Evolutionary conservation across 345 rosid genomes (phyloP), one percentile per base, ranked within the genome.

Genomic region (Eucalyptus shirleyi): DNA sequence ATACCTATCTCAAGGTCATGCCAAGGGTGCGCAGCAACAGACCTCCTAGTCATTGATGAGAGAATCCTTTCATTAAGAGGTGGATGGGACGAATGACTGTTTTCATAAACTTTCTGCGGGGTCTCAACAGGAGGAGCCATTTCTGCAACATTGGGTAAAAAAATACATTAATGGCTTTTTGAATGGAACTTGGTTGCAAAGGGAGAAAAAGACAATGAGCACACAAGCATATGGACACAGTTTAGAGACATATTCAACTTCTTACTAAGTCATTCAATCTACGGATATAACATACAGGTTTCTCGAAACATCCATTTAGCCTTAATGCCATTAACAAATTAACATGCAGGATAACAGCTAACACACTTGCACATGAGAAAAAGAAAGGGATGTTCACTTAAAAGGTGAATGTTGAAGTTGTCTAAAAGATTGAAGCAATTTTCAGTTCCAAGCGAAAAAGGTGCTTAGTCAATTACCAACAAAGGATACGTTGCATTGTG

Each of bases 1-100:
- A 40, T 90, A 93, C 95, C 93, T 69, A 94, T 92, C 90, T 94
- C 95, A 49, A 94, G 95, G 92, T 94, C 95, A 90, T 94, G 95
- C 95, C 95, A 94, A 62, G 95, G 95, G 89, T 94, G 95, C 7
- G 94, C 95, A 55, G 95, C 95, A 85, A 92, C 93, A 87, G 95
- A 93, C 86, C 94, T 91, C 90, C 90, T 91, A 32, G 94, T 91
- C 94, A 94, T 45, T 59, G 94, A 92, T 37, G 95, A 94, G 49
- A 94, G 94, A 89, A 94, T 94, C 92, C 95, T 92, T 89, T 94
- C 94, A 77, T 94, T 94, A 40, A 94, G 90, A 81, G 92, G 92
- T 42, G 92, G 87, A 89, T 91, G 92, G 18, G 90, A 4, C 87
- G 88, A n/a, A 69, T 59, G 92, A 69, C 34, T 23, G 65, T 34